Conservation (phyloP, 2,329 filamentous ascomycete genomes). For the Aspergillus puulaauensis region DNA sequence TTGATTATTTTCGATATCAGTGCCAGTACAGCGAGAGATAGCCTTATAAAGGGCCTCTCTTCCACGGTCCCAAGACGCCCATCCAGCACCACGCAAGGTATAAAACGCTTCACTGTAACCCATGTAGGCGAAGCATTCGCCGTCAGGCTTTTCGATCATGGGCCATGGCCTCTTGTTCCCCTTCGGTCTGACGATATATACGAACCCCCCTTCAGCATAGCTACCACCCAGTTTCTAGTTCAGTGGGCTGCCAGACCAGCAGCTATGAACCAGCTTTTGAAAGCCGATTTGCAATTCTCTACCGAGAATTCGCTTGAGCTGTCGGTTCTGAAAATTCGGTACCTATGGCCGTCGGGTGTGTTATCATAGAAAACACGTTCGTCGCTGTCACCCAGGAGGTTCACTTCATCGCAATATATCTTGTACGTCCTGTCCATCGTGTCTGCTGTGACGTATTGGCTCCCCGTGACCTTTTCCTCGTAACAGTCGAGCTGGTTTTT, state of each 20-base stretch:
- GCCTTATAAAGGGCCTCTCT: background rate
- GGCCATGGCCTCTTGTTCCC: conserved; percentile 1
- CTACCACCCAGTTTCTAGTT: conserved; percentile 20
- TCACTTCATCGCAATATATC: conserved; percentile 1
- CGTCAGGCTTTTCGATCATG: background rate
- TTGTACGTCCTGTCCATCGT: background rate
- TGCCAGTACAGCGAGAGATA: background rate
- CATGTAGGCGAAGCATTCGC: background rate
- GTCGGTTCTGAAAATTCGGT: background rate
- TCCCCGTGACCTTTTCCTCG: background rate
- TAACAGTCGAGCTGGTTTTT: background rate
- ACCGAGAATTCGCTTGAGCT: background rate
- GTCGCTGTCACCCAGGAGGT: background rate
- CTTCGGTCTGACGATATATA: background rate
- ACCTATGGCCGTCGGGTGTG: conserved; percentile 9
- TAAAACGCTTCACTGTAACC: background rate
- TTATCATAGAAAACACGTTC: conserved; percentile 1
- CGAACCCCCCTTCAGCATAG: background rate
- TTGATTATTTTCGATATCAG: background rate
- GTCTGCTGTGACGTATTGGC: background rate
- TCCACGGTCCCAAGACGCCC: background rate
- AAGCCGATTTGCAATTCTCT: background rate
- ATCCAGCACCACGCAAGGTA: background rate
- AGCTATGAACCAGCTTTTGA: conserved; percentile 15
- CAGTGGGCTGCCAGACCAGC: conserved; percentile 17